Conservation (phyloP, 164 flowering plant species). For the Hamamelis virginiana region DNA sequence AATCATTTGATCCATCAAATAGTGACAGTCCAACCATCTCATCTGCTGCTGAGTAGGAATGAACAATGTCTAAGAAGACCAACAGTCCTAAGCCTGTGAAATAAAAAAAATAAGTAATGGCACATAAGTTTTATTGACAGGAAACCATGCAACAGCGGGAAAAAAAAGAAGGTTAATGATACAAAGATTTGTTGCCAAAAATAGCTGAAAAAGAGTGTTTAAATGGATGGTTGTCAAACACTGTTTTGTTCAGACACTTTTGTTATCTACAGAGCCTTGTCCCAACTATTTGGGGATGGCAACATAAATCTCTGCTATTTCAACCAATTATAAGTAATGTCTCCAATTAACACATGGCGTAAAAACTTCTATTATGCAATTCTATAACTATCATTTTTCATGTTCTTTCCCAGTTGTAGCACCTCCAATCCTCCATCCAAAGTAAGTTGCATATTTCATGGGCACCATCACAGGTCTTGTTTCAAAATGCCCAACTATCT, state of each 20-base stretch:
- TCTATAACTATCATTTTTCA: neutral
- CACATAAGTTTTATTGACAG: neutral
- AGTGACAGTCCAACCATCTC: constrained; percentile 92
- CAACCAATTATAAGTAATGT: too few relatives aligned
- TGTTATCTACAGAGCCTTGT: too few relatives aligned
- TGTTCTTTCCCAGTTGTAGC: neutral
- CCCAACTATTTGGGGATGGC: too few relatives aligned
- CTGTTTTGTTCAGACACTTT: too few relatives aligned
- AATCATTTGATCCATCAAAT: constrained; percentile 97
- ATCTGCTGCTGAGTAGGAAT: constrained; percentile 95
- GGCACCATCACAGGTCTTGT: neutral
- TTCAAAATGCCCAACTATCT: too few relatives aligned
- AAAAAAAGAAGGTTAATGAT: neutral
- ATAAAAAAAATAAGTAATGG: neutral
- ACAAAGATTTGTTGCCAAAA: neutral
- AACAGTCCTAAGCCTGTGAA: constrained; percentile 73
- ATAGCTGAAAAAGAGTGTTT: too few relatives aligned
- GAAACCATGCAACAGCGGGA: neutral
- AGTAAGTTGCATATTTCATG: neutral
- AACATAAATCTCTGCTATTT: too few relatives aligned
- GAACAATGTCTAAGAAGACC: constrained; percentile 90
- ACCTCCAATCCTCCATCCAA: neutral
- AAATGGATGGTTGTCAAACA: too few relatives aligned
- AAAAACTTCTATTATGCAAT: neutral
- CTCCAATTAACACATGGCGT: too few relatives aligned